A percentile compares a stretch with the other conserved stretches of the same genome.
These are phyloP conservation scores for Malassezia vespertilionis DNA, from an alignment of 1,284 basidiomycete genomes.

Conservation along the genomic window DNA sequence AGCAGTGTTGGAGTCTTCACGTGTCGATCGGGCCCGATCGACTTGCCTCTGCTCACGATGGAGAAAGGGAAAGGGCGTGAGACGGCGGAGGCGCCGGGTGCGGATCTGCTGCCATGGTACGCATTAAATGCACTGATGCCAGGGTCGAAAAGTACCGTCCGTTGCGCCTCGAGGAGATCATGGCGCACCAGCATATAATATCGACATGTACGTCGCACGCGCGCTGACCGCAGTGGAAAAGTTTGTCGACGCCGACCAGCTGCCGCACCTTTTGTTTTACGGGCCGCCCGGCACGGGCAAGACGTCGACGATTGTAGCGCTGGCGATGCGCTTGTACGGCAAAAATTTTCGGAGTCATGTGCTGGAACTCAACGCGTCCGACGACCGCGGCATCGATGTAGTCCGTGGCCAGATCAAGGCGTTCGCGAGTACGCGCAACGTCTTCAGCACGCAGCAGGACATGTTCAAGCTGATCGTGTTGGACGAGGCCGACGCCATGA, in stretches of 20 bases:
- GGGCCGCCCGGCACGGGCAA: constrained; percentile 95
- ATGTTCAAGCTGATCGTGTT: constrained; percentile 89
- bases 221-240: constrained; percentile 49
- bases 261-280: constrained; percentile 93
- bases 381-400: constrained; percentile 95
- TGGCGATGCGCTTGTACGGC: constrained; percentile 88
- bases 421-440: constrained; percentile 87
- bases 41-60: constrained; percentile 2
- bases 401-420: constrained; percentile 97
- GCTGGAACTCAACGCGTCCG: constrained; percentile 93
- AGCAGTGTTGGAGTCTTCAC: no score
- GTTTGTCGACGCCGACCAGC: constrained; percentile 85
- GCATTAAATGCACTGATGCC: constrained; percentile 1
- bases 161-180: constrained; percentile 37
- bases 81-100: background rate
- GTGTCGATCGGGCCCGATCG: constrained; percentile 9
- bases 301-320: constrained; percentile 92
- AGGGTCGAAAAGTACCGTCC: constrained; percentile 48
- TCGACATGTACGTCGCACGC: constrained; percentile 27
- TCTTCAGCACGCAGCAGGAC: constrained; percentile 50
- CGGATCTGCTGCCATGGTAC: constrained; percentile 17
- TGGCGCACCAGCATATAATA: constrained; percentile 45
- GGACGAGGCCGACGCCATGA: constrained; percentile 99
- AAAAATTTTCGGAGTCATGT: constrained; percentile 69
- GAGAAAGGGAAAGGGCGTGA: constrained; percentile 8